Evolutionary conservation across 2,329 filamentous ascomycete species (phyloP).

Genomic region (Dactylellina cionopaga): DNA sequence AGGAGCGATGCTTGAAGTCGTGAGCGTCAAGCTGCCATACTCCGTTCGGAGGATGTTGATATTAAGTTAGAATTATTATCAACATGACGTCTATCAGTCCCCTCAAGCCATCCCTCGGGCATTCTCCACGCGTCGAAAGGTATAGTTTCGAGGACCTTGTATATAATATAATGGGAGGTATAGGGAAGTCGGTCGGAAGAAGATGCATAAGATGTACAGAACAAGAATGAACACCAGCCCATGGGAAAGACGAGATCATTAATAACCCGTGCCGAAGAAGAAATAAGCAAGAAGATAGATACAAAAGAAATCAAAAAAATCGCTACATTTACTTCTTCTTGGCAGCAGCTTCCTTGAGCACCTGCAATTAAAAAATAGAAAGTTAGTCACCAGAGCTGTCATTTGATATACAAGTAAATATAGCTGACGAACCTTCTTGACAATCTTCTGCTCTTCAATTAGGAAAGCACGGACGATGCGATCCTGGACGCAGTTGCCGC

Average conservation of each 20-base stretch:
- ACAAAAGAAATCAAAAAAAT: conserved; percentile 39
- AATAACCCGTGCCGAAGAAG: conserved; percentile 53
- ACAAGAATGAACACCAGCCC: conserved; percentile 55
- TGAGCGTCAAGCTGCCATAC: conserved; percentile 5
- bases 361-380: conserved; percentile 45
- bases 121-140: conserved; percentile 44
- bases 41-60: conserved; percentile 38
- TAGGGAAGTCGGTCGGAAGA: conserved; percentile 42
- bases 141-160: conserved; percentile 18
- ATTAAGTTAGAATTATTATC: conserved; percentile 47
- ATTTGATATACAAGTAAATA: background rate
- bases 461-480: conserved; percentile 97
- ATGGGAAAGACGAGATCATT: conserved; percentile 51
- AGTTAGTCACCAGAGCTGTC: conserved; percentile 3
- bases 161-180: conserved; percentile 34
- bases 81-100: conserved; percentile 47
- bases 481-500: conserved; percentile 98
- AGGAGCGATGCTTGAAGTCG: conserved; percentile 3
- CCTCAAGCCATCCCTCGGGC: conserved; percentile 26
- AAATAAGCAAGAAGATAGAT: conserved; percentile 52
- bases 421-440: conserved; percentile 87
- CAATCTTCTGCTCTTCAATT: conserved; percentile 99
- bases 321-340: conserved; percentile 55
- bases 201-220: conserved; percentile 51
- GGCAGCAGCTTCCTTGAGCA: conserved; percentile 57